Evolutionary conservation across 495 filamentous ascomycete species (phyloP), one percentile per base, ranked within the genome.

Genomic region (Oleoguttula mirabilis): DNA sequence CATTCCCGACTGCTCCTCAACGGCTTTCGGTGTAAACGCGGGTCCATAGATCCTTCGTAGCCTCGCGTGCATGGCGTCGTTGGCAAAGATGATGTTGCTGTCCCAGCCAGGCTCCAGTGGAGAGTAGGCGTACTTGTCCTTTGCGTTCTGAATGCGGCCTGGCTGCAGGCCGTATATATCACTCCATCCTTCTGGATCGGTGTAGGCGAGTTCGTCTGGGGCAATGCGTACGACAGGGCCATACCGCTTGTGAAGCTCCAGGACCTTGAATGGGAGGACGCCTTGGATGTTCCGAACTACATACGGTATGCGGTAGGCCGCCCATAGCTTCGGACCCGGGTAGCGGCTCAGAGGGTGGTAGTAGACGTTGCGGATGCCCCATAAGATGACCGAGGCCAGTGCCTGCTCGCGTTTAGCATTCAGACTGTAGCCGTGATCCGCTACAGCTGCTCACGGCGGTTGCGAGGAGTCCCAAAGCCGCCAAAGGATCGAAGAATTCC

Each of bases 11-110:
- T 47, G 44, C 27, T 47, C 44, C 15, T 30, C 19, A 3, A 47
- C 23, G 3, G 44, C 44, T 16, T 41, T 41, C 10, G 39, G 21
- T 5, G 44, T 31, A 34, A 47, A 47, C 4, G 44, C 35, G 7
- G 25, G 7, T 28, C 25, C 25, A n/a, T 28, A 28, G 25, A 28
- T 28, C n/a, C 25, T 28, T 7, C 25, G 25, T 28, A 28, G 25
- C n/a, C n/a, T 28, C n/a, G 25, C 25, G 25, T 28, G 25, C 7
- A 28, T 7, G 25, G 7, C 25, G n/a, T 28, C 25, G 25, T 28
- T n/a, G 7, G 25, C 25, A 7, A 28, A n/a, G n/a, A 28, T 28
- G 25, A 28, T 28, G n/a, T n/a, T 28, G 25, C 7, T 28, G 25
- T 28, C 25, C 7, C 7, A 7, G 7, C 25, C 25, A 28, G 25